Evolutionary conservation across 148 eudicot species (phyloP).

Genomic region (Diospyros kaki): DNA sequence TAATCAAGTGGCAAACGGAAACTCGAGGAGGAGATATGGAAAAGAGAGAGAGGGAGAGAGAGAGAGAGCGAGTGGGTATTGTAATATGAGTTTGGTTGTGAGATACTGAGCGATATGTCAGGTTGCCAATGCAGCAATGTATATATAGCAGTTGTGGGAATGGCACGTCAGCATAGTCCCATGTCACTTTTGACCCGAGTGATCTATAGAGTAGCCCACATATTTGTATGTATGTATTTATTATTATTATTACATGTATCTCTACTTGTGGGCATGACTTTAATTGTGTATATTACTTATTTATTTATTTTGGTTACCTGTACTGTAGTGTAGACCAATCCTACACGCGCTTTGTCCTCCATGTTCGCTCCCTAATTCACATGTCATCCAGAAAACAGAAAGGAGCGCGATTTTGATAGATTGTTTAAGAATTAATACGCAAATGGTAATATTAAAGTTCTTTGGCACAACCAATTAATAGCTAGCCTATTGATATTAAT

Average conservation of each 20-base stretch:
- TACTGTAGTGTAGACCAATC: background rate
- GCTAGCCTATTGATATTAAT: too few species aligned
- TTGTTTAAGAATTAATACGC: too few species aligned
- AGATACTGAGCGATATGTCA: slow-evolving; percentile 8
- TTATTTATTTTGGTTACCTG: background rate
- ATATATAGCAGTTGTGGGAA: slow-evolving; percentile 18
- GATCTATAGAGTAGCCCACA: too few species aligned
- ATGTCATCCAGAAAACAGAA: background rate
- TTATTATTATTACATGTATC: too few species aligned
- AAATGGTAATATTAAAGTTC: too few species aligned
- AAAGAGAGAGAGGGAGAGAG: slow-evolving; percentile 11
- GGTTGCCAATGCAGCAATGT: slow-evolving; percentile 5
- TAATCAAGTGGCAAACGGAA: background rate
- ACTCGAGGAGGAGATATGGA: background rate
- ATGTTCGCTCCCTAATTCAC: background rate
- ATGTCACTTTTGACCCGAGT: background rate
- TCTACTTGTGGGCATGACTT: too few species aligned
- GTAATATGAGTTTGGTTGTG: slow-evolving; percentile 2
- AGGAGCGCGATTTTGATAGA: too few species aligned
- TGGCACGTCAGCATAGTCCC: slow-evolving; percentile 18
- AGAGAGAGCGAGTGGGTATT: background rate
- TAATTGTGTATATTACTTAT: background rate
- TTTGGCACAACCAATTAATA: too few species aligned
- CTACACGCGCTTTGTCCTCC: background rate
- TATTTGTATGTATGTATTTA: too few species aligned